Percentiles rank a stretch among this genome's conserved stretches.
These are phyloP conservation scores for Verticillium nonalfalfae DNA, from an alignment of 2,329 filamentous ascomycete genomes.

Conservation along the genomic window DNA sequence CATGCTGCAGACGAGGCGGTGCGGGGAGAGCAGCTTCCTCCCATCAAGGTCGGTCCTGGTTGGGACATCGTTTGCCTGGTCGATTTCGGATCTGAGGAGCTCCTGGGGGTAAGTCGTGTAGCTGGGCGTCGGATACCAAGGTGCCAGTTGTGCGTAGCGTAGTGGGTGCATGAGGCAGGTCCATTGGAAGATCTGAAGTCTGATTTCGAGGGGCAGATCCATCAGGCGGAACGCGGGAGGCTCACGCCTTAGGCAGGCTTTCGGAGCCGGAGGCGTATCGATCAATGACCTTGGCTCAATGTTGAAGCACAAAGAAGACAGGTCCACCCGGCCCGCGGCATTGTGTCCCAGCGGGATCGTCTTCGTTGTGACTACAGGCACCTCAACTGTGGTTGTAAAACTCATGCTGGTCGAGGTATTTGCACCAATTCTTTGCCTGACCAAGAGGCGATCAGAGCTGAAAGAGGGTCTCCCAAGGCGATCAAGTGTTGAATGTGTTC, in stretches of 20 bases:
- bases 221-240: conserved; percentile 18
- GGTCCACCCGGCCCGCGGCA: background rate
- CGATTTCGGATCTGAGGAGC: conserved; percentile 7
- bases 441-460: too few relatives aligned
- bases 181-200: conserved; percentile 39
- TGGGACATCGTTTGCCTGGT: background rate
- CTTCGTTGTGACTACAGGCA: background rate
- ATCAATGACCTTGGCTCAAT: background rate
- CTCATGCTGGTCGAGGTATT: background rate
- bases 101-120: conserved; percentile 23
- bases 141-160: conserved; percentile 28
- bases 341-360: background rate
- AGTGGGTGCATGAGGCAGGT: conserved; percentile 30
- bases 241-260: background rate
- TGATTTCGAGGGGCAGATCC: conserved; percentile 35
- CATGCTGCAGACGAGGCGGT: conserved; percentile 29
- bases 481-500: background rate
- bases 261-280: background rate
- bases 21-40: conserved; percentile 21
- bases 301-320: background rate
- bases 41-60: background rate
- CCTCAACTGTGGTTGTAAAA: background rate
- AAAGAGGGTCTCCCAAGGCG: too few relatives aligned
- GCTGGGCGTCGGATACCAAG: conserved; percentile 29
- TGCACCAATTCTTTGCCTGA: too few relatives aligned